Evolutionary conservation across 345 rosid genomes (phyloP).

Genomic region (Melastoma malabathricum): DNA sequence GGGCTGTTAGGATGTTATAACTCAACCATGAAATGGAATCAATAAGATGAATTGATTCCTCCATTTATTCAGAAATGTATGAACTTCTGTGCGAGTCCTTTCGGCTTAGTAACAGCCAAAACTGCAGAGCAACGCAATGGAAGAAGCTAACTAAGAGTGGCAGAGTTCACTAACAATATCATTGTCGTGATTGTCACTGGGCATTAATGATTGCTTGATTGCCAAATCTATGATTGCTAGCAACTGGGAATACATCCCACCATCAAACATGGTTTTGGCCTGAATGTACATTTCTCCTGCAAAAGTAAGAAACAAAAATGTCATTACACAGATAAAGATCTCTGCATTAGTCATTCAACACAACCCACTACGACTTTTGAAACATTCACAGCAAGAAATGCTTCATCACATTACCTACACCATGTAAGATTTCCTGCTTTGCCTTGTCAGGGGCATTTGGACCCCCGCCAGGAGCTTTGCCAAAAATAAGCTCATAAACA

Average conservation of each 20-base stretch:
- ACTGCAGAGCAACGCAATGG: background rate
- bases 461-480: constrained; percentile 48
- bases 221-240: constrained; percentile 59
- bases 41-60: too few species aligned
- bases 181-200: constrained; percentile 47
- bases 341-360: background rate
- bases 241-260: constrained; percentile 59
- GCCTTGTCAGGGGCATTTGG: constrained; percentile 51
- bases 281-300: constrained; percentile 85
- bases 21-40: too few species aligned
- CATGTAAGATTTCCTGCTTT: constrained; percentile 84
- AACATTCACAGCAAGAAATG: too few species aligned
- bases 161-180: constrained; percentile 51
- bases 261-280: constrained; percentile 77
- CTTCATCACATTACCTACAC: constrained; percentile 52
- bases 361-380: too few species aligned
- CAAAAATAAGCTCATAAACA: constrained; percentile 69
- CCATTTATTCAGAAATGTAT: too few species aligned
- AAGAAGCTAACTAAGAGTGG: background rate
- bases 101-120: too few species aligned
- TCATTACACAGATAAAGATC: background rate
- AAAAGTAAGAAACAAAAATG: constrained; percentile 11
- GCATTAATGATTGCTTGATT: constrained; percentile 38
- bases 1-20: too few species aligned
- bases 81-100: too few species aligned